phyloP scores from a whole-genome alignment of 75 land plant species.

The Selaginella moellendorffii region DNA sequence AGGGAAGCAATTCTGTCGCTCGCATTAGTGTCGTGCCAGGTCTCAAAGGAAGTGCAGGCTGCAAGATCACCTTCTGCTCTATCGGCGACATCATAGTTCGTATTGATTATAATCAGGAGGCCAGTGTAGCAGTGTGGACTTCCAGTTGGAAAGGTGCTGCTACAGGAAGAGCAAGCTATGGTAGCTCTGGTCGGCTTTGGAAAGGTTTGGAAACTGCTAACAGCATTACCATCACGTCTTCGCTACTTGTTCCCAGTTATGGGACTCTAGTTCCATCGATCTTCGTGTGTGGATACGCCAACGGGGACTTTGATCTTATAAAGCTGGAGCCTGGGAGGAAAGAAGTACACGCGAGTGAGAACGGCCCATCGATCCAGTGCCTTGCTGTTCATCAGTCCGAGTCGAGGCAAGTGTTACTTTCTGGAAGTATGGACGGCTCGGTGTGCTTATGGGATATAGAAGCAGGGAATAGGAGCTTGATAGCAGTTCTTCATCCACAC shows the following conservation, averaged over 20 bases:
- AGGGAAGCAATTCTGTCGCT: too few relatives aligned
- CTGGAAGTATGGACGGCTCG: slow-evolving; percentile 71
- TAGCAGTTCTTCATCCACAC: slow-evolving; percentile 69
- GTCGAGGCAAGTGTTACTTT: slow-evolving; percentile 43
- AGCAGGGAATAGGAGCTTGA: slow-evolving; percentile 24
- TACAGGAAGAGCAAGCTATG: too few relatives aligned
- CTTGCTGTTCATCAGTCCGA: slow-evolving; percentile 1
- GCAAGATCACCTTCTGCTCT: slow-evolving; percentile 28
- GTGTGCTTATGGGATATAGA: slow-evolving; percentile 73
- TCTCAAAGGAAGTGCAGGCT: slow-evolving; percentile 5
- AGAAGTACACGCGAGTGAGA: slow-evolving; percentile 3
- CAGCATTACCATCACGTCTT: slow-evolving; percentile 56
- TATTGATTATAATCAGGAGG: slow-evolving; percentile 33
- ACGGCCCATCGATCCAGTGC: background rate
- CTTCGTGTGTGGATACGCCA: slow-evolving; percentile 55
- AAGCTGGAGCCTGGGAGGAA: background rate
- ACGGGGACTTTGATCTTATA: slow-evolving; percentile 45
- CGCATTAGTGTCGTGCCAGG: too few relatives aligned
- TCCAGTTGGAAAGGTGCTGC: background rate
- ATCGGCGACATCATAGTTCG: slow-evolving; percentile 34
- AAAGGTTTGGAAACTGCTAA: too few relatives aligned
- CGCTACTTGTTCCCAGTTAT: slow-evolving; percentile 48
- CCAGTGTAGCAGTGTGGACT: slow-evolving; percentile 37
- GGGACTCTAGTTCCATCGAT: slow-evolving; percentile 32
- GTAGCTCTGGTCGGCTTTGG: too few relatives aligned